Evolutionary conservation across 805 yeast genomes (phyloP).

Genomic region (Cyberlindnera mrakii): DNA sequence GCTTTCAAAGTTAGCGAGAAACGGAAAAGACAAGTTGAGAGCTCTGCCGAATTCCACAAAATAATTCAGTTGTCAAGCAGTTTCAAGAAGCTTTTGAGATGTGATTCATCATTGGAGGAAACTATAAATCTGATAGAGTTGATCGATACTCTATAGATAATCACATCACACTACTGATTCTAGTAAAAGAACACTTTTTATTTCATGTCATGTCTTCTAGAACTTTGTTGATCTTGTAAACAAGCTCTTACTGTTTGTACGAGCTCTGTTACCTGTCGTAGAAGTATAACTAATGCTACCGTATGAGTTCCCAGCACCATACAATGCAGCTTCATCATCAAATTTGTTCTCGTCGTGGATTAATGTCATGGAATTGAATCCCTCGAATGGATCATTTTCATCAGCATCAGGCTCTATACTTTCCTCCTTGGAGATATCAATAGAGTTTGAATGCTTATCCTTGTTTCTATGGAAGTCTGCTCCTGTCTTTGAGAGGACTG

Average conservation of each 20-base stretch:
- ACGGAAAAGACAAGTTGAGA: constrained; percentile 49
- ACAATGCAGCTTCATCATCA: constrained; percentile 39
- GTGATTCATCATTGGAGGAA: constrained; percentile 3
- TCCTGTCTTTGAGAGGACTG: constrained; percentile 57
- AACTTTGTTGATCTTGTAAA: constrained; percentile 15
- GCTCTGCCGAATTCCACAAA: neutral
- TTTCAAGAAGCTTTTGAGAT: neutral
- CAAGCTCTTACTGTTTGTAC: constrained; percentile 32
- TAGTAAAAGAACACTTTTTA: neutral
- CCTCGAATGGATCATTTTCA: constrained; percentile 67
- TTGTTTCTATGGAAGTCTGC: constrained; percentile 39
- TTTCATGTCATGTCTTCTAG: neutral
- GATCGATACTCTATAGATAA: neutral
- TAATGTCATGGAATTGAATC: constrained; percentile 80
- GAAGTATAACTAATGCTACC: constrained; percentile 35
- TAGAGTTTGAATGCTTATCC: constrained; percentile 17
- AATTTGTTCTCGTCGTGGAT: constrained; percentile 58
- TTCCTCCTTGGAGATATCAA: constrained; percentile 25
- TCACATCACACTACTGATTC: too few relatives aligned
- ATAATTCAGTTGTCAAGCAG: neutral
- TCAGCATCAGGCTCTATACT: constrained; percentile 20
- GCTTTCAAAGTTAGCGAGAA: constrained; percentile 87
- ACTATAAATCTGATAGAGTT: constrained; percentile 4
- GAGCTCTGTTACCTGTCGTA: constrained; percentile 30
- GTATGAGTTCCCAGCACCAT: constrained; percentile 37